Conservation (phyloP, 2,329 filamentous ascomycete species). For the Aspergillus versicolor region DNA sequence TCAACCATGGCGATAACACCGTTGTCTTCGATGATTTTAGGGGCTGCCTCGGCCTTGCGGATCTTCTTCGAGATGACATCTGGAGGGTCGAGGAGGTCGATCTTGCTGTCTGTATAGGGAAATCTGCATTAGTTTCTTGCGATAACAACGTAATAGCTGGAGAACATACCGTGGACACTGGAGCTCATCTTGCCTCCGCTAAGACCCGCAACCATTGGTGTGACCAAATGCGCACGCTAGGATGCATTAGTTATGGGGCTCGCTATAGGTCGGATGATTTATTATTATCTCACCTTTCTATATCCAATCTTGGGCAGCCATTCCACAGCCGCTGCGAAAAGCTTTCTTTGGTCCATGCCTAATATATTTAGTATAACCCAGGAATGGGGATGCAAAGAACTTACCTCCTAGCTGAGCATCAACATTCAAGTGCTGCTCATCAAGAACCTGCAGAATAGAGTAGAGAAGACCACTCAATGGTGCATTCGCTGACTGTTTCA, state of each 20-base stretch:
- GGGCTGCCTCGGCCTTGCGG: constrained; percentile 77
- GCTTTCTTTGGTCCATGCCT: constrained; percentile 37
- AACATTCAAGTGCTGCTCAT: constrained; percentile 84
- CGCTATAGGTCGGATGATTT: neutral
- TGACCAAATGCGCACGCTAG: constrained; percentile 68
- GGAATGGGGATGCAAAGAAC: neutral
- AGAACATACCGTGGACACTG: constrained; percentile 51
- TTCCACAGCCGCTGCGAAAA: constrained; percentile 66
- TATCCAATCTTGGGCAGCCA: constrained; percentile 84
- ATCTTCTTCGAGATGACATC: constrained; percentile 79
- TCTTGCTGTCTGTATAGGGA: constrained; percentile 51
- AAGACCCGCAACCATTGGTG: constrained; percentile 87
- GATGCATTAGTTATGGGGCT: constrained; percentile 23
- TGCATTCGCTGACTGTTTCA: constrained; percentile 83
- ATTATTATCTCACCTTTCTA: constrained; percentile 52
- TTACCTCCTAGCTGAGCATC: constrained; percentile 83
- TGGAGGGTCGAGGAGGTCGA: constrained; percentile 81
- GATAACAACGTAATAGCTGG: neutral
- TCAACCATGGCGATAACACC: constrained; percentile 85
- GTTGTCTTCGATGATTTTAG: constrained; percentile 77
- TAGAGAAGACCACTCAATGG: constrained; percentile 75
- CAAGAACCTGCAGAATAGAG: constrained; percentile 83
- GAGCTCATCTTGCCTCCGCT: constrained; percentile 82
- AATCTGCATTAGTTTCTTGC: neutral
- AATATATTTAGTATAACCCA: neutral